phyloP scores from a whole-genome alignment of 225 moss, liverwort and hornwort species.

The Pseudoscleropodium purum region DNA sequence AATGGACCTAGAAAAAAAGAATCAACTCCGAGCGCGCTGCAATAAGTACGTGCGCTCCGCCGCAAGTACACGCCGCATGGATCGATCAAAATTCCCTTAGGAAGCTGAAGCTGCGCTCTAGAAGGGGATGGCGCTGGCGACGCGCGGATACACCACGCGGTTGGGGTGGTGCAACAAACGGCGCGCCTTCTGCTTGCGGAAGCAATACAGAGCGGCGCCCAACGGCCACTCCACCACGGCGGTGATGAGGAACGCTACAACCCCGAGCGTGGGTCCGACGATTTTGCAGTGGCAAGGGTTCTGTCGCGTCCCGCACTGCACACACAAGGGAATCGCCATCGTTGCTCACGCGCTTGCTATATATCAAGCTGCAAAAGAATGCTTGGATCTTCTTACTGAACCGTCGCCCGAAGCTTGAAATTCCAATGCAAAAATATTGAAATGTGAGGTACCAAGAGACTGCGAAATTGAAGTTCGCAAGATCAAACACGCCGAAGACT shows the following conservation, averaged over 20 bases:
- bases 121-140: constrained; percentile 48
- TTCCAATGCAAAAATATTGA: background rate
- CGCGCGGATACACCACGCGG: constrained; percentile 48
- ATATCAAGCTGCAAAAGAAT: background rate
- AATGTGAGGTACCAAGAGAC: background rate
- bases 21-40: background rate
- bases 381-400: background rate
- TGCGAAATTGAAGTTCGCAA: background rate
- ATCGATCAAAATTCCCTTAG: background rate
- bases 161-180: constrained; percentile 52
- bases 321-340: constrained; percentile 58
- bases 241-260: constrained; percentile 34
- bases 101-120: background rate
- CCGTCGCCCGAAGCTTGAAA: background rate
- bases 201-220: constrained; percentile 42
- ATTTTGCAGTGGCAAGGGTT: constrained; percentile 66
- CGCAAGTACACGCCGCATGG: background rate
- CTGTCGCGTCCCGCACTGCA: constrained; percentile 49
- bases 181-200: constrained; percentile 41
- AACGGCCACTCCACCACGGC: constrained; percentile 69
- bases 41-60: background rate
- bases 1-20: too few relatives aligned
- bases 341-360: background rate
- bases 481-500: background rate
- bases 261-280: constrained; percentile 9